phyloP scores from a whole-genome alignment of 495 filamentous ascomycete species.

The Talaromyces stipitatus region DNA sequence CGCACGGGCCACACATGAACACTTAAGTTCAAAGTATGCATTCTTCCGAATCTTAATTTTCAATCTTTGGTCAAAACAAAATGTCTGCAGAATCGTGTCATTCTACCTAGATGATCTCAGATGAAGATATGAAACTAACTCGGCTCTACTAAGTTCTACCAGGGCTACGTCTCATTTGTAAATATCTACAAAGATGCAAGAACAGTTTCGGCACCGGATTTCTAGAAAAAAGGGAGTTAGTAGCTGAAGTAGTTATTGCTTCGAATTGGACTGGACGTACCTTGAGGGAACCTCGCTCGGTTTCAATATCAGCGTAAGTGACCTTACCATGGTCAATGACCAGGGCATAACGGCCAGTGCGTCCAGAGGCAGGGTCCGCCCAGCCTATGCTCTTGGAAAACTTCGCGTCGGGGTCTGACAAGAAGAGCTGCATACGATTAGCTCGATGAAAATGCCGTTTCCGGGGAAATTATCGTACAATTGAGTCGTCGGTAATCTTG shows the following conservation, averaged over 20 bases:
- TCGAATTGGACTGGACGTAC: conserved; percentile 9
- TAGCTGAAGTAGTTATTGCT: neutral
- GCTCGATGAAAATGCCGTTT: conserved; percentile 15
- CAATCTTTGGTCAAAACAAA: neutral
- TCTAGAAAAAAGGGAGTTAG: conserved; percentile 25
- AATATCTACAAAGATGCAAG: conserved; percentile 29
- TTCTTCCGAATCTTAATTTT: neutral
- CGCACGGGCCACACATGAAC: neutral
- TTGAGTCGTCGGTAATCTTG: conserved; percentile 61
- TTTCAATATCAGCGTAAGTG: conserved; percentile 74
- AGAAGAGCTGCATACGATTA: conserved; percentile 53
- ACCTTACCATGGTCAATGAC: conserved; percentile 86
- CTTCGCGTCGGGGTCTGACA: conserved; percentile 63
- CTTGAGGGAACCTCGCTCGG: conserved; percentile 49
- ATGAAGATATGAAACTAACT: neutral
- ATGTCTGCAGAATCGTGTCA: neutral
- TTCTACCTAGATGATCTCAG: neutral
- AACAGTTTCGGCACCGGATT: conserved; percentile 68
- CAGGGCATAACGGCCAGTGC: conserved; percentile 78
- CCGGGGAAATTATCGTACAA: conserved; percentile 47
- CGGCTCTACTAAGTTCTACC: neutral
- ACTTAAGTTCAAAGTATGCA: neutral
- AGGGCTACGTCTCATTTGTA: neutral
- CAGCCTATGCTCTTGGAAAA: conserved; percentile 80
- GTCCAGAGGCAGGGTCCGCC: conserved; percentile 51